Percentiles rank a stretch among this genome's conserved stretches.
These are phyloP conservation scores for Trichophyton verrucosum DNA, from an alignment of 2,329 filamentous ascomycete species.

Conservation along the genomic window DNA sequence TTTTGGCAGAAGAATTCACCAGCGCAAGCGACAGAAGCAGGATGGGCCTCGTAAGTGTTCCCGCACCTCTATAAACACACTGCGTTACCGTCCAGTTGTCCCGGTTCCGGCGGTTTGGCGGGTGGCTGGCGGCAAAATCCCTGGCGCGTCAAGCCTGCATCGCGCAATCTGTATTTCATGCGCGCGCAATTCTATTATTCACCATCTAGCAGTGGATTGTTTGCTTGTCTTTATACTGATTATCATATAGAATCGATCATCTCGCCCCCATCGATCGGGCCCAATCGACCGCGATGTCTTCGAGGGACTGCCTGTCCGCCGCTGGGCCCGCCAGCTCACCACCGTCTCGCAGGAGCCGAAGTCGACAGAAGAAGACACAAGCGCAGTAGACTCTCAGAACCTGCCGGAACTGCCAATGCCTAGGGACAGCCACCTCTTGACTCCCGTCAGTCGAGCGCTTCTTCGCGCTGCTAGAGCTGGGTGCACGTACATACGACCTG, in stretches of 20 bases:
- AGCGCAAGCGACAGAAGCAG: not conserved
- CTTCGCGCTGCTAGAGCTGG: slow-evolving; percentile 70
- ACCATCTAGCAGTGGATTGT: not conserved
- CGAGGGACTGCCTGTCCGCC: slow-evolving; percentile 71
- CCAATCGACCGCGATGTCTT: slow-evolving; percentile 54
- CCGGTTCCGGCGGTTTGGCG: not conserved
- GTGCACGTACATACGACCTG: slow-evolving; percentile 59
- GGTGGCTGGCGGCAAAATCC: not conserved
- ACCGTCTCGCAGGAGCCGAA: slow-evolving; percentile 54
- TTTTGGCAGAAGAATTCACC: not conserved
- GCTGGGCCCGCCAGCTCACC: slow-evolving; percentile 68
- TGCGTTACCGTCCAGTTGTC: no score
- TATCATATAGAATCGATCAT: not conserved
- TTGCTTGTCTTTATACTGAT: not conserved
- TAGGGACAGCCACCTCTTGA: slow-evolving; percentile 65
- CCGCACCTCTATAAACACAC: not conserved
- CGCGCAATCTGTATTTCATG: not conserved
- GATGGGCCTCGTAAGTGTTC: not conserved
- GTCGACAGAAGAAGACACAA: slow-evolving; percentile 42
- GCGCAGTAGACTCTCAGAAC: slow-evolving; percentile 17
- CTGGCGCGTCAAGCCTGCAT: not conserved
- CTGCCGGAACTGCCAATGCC: slow-evolving; percentile 77
- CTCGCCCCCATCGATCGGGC: slow-evolving; percentile 21
- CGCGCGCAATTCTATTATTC: not conserved
- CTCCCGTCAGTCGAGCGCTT: slow-evolving; percentile 68